These are phyloP conservation scores for Boletellus emodensis DNA, from an alignment of 768 basidiomycete genomes.

Conservation along the genomic window DNA sequence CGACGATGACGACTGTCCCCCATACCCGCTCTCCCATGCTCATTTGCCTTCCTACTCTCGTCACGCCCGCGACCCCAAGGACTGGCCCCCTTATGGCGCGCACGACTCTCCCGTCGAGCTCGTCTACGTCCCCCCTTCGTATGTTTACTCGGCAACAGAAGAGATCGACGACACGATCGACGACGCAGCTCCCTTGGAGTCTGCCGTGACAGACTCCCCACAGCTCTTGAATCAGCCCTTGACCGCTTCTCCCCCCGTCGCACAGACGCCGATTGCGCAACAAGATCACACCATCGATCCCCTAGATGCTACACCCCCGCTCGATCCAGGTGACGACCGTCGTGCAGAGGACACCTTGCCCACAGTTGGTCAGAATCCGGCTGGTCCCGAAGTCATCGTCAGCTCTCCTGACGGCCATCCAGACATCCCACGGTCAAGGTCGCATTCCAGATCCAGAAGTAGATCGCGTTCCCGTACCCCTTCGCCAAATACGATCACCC, in stretches of 20 bases:
- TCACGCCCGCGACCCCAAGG: constrained; percentile 5
- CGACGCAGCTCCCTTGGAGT: constrained; percentile 3
- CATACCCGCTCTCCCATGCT: constrained; percentile 11
- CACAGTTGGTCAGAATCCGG: constrained; percentile 3
- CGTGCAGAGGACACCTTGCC: constrained; percentile 19
- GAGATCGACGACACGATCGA: constrained; percentile 18
- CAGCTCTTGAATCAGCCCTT: constrained; percentile 15
- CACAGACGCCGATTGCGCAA: background rate
- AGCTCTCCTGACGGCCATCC: constrained; percentile 33
- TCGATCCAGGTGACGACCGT: constrained; percentile 13
- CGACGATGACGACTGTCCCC: constrained; percentile 37
- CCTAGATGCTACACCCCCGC: constrained; percentile 3
- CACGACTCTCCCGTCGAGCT: constrained; percentile 59
- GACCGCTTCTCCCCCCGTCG: constrained; percentile 3
- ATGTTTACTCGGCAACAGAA: constrained; percentile 19
- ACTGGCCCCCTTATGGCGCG: constrained; percentile 18
- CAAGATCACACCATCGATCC: constrained; percentile 4
- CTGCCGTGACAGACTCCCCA: background rate
- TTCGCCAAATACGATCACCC: constrained; percentile 33
- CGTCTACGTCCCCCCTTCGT: constrained; percentile 63
- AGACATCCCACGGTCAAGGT: constrained; percentile 32
- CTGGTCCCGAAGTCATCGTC: constrained; percentile 33
- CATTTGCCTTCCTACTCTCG: constrained; percentile 9
- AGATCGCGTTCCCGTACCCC: constrained; percentile 45
- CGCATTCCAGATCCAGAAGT: constrained; percentile 31